Conservation (phyloP, 1,139 yeast genomes). For the Saccharomycopsis hybrid region DNA sequence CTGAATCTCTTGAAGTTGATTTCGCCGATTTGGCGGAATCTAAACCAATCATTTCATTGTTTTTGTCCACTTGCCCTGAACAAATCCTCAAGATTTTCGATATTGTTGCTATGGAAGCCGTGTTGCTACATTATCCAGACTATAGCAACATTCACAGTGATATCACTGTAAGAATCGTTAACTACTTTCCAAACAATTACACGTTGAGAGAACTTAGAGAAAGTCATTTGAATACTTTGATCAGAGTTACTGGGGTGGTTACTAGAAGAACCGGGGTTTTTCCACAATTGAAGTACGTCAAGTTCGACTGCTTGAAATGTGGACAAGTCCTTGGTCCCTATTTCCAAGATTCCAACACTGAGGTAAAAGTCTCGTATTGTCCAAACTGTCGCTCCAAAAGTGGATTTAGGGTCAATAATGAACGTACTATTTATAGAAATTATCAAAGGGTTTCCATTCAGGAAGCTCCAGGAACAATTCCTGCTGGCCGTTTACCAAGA, state of each 20-base stretch:
- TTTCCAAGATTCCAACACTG: conserved; percentile 84
- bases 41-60: conserved; percentile 85
- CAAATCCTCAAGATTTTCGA: conserved; percentile 88
- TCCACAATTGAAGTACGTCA: conserved; percentile 92
- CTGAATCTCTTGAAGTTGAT: conserved; percentile 85
- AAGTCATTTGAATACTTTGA: conserved; percentile 71
- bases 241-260: conserved; percentile 90
- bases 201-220: conserved; percentile 87
- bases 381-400: conserved; percentile 91
- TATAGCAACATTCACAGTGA: conserved; percentile 91
- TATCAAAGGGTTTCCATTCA: conserved; percentile 91
- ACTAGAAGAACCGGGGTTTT: conserved; percentile 97
- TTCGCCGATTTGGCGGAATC: conserved; percentile 81
- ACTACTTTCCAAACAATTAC: conserved; percentile 64
- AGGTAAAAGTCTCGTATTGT: conserved; percentile 79
- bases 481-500: conserved; percentile 96
- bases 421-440: conserved; percentile 88
- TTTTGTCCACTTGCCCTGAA: conserved; percentile 83
- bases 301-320: conserved; percentile 91
- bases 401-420: conserved; percentile 84
- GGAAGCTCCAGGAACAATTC: conserved; percentile 96
- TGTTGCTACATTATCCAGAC: conserved; percentile 90
- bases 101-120: conserved; percentile 95
- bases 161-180: conserved; percentile 85
- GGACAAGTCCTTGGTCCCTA: conserved; percentile 89